phyloP scores from a whole-genome alignment of 2,329 filamentous ascomycete genomes.

The Fusarium sp. region DNA sequence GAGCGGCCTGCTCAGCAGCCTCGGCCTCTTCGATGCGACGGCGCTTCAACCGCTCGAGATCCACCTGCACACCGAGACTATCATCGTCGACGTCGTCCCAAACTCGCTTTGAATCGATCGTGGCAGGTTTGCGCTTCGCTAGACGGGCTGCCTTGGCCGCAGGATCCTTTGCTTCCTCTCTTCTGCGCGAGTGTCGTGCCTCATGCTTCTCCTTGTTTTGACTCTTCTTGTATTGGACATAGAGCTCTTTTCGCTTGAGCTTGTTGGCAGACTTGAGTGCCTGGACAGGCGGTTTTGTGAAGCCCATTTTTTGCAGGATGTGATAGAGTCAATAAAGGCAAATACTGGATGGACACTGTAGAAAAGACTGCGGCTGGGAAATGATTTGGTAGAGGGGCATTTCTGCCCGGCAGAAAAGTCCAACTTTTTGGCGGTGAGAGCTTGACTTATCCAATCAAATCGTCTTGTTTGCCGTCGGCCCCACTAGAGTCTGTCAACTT shows the following conservation, averaged over 20 bases:
- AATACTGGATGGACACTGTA: conserved; percentile 3
- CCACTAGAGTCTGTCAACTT: conserved; percentile 22
- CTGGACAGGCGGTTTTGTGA: conserved; percentile 53
- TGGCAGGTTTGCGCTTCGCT: conserved; percentile 81
- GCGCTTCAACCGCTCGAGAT: conserved; percentile 71
- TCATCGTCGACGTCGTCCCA: conserved; percentile 85
- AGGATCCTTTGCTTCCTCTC: conserved; percentile 88
- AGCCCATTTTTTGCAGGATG: conserved; percentile 49
- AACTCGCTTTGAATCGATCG: conserved; percentile 87
- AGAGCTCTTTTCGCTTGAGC: conserved; percentile 79
- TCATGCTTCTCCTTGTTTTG: conserved; percentile 81
- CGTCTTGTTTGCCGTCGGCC: not conserved
- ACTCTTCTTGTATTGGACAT: conserved; percentile 83
- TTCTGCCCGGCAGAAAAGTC: conserved; percentile 43
- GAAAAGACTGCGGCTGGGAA: conserved; percentile 24
- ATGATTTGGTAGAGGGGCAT: conserved; percentile 40
- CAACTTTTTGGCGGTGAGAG: conserved; percentile 56
- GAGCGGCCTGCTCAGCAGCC: conserved; percentile 63
- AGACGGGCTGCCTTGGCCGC: conserved; percentile 79
- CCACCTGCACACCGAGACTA: conserved; percentile 67
- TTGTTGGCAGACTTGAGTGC: conserved; percentile 77
- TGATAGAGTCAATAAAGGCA: conserved; percentile 7
- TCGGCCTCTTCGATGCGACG: conserved; percentile 67
- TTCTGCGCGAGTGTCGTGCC: conserved; percentile 81
- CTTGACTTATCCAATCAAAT: not conserved